These are phyloP conservation scores for Prunella vulgaris DNA, from an alignment of 257 asterid species.

Conservation along the genomic window DNA sequence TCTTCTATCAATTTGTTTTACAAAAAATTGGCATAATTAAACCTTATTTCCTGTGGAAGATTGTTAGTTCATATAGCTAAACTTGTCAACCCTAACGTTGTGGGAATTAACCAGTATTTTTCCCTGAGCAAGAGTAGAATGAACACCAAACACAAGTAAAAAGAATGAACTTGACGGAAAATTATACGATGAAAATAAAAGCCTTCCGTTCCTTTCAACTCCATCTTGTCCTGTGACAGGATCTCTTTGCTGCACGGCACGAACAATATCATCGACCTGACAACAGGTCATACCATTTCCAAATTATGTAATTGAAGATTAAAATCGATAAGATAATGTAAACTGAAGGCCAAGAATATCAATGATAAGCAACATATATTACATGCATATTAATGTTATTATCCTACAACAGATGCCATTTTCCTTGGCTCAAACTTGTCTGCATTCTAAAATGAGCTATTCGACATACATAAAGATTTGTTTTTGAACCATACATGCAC, in stretches of 20 bases:
- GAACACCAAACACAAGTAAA: background rate
- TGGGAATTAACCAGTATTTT: slow-evolving; percentile 15
- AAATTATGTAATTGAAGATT: background rate
- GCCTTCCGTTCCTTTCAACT: slow-evolving; percentile 18
- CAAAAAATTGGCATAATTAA: slow-evolving; percentile 1
- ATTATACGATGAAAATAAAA: background rate
- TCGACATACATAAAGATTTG: too few relatives aligned
- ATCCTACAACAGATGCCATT: too few relatives aligned
- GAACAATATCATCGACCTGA: slow-evolving; percentile 52
- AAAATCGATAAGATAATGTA: too few relatives aligned
- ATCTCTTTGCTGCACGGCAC: slow-evolving; percentile 55
- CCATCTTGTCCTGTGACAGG: slow-evolving; percentile 40
- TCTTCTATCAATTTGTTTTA: background rate
- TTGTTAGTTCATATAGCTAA: background rate
- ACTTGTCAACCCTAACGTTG: slow-evolving; percentile 13
- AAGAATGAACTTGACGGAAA: slow-evolving; percentile 18
- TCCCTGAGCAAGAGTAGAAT: background rate
- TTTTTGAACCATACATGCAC: too few relatives aligned
- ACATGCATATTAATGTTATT: too few relatives aligned
- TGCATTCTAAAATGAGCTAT: too few relatives aligned
- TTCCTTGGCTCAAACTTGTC: too few relatives aligned
- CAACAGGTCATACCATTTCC: background rate
- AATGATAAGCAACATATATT: too few relatives aligned
- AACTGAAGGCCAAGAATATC: too few relatives aligned
- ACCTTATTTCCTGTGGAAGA: slow-evolving; percentile 25